Base-by-base conservation (phyloP, 1,284 basidiomycete genomes). In the Cronartium ribicola region DNA sequence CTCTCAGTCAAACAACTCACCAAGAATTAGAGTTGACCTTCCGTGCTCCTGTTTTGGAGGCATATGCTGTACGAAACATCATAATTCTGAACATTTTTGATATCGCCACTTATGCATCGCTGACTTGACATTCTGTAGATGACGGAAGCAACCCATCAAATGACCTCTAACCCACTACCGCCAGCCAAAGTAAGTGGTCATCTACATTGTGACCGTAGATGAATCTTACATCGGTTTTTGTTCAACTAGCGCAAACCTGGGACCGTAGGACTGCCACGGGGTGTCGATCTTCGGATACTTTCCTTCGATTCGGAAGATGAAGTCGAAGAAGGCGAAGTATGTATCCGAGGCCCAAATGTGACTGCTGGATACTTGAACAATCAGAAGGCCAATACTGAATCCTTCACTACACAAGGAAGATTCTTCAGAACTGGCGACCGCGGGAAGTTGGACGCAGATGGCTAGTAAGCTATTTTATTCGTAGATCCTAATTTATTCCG, bases 391-490 rank as follows among this genome's bases (percentile, higher is more conserved):
- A 82, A 82, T 77, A 76, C 76, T n/a, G 80, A 81, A 60, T 78
- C 78, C 41, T 82, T 81, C 44, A 80, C 81, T 37, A 80, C 77
- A 76, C 73, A 81, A 76, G 81, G 81, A 59, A 82, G 83, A 14
- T 84, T 82, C 80, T 82, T 84, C 79, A 85, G 88, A 75, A 87
- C 87, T 3, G 88, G 88, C 4, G 88, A 89, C 78, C 83, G 87
- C 77, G 88, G 88, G 4, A 84, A 85, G 77, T 83, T 88, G 80
- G 86, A 88, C 78, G 77, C 80, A 36, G 85, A 87, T 74, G 87
- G 87, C 22, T 87, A 44, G 70, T 73, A 36, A 43, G 70, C 57
- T 20, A 5, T 68, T 14, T 59, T 59, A 0, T 44, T 29, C 29
- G 29, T 29, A 29, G 1, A 29, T 29, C 29, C 29, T 29, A 29